phyloP scores from a whole-genome alignment of 2,329 filamentous ascomycete genomes.

The Fusarium domesticum region DNA sequence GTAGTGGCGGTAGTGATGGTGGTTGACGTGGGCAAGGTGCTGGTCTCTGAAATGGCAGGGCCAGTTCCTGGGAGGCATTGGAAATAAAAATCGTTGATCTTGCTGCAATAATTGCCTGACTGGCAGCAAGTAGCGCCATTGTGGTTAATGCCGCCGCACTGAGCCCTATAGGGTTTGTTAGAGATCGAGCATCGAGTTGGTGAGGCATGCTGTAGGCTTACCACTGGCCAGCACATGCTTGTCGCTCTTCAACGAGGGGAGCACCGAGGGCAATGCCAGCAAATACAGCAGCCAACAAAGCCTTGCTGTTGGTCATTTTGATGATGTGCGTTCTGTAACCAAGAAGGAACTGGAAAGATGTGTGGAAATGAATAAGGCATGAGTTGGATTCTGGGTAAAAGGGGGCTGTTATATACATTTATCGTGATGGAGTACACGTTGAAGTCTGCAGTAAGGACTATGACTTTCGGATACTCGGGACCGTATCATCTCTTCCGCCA shows the following conservation, averaged over 20 bases:
- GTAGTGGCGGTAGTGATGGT: conserved; percentile 5
- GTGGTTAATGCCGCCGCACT: conserved; percentile 47
- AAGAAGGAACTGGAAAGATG: not conserved
- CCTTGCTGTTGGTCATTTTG: conserved; percentile 15
- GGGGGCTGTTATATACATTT: not conserved
- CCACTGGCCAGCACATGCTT: conserved; percentile 29
- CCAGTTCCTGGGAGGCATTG: conserved; percentile 21
- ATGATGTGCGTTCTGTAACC: not conserved
- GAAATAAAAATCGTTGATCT: conserved; percentile 26
- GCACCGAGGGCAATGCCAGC: conserved; percentile 36
- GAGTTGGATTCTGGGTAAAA: too few species aligned
- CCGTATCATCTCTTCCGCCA: not conserved
- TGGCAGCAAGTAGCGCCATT: conserved; percentile 44
- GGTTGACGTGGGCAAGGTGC: conserved; percentile 14
- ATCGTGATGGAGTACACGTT: too few species aligned
- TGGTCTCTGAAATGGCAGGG: conserved; percentile 9
- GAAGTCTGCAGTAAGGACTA: too few species aligned
- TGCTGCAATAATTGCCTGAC: conserved; percentile 21
- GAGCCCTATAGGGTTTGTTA: conserved; percentile 29
- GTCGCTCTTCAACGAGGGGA: conserved; percentile 34
- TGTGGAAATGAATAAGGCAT: not conserved
- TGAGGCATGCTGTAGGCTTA: not conserved
- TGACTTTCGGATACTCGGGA: conserved; percentile 1
- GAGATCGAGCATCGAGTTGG: rapidly evolving
- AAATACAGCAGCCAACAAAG: conserved; percentile 19